Base-by-base conservation (phyloP, 2,329 filamentous ascomycete species). In the Ilyonectria mors-panacis region DNA sequence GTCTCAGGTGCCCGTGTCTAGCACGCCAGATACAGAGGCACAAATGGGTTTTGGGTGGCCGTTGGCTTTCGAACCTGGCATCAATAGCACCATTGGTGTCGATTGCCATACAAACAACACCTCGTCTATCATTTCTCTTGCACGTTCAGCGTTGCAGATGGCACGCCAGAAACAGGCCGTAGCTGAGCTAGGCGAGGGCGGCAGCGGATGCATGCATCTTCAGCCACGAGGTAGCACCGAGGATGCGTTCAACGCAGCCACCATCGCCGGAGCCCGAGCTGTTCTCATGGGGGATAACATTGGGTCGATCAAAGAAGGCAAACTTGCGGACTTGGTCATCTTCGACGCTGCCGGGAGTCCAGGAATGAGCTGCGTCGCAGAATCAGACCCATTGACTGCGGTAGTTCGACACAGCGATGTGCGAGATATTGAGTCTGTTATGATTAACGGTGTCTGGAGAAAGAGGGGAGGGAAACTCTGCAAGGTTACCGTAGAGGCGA, bases 21-120 rank as follows among this genome's bases (percentile, higher is more conserved):
- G 28, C 30, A 60, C 58, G 21, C 47, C 58, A 12, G 47, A 60
- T 17, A 60, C 58, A 7, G 58, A 60, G 37, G 19, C 45, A 17
- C 58, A 60, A 30, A 60, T 60, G 58, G 58, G 58, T 23, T 51
- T 51, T 19, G 55, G 55, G 13, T 53, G 33, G 33, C 58, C 58
- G 30, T 13, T 60, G 37, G 45, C 45, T 30, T 53, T 60, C 45
- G 37, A 33, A 10, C n/a, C 45, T 6, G 45, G 45, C 13, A 28
- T 42, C 33, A 42, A 42, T 44, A n/a, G 9, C 45, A 51, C 45
- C 7, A n/a, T 59, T 19, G 56, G 56, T 15, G 42, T 59, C 26
- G 56, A 59, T 28, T 59, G 56, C 44, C 56, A 59, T 33, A 48
- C 39, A 13, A 48, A 30, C 26, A 50, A 30, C 28, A 59, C 42